Evolutionary conservation across 1,284 basidiomycete genomes (phyloP), one percentile per base, ranked within the genome.

Genomic region (Pseudozyma flocculosa): DNA sequence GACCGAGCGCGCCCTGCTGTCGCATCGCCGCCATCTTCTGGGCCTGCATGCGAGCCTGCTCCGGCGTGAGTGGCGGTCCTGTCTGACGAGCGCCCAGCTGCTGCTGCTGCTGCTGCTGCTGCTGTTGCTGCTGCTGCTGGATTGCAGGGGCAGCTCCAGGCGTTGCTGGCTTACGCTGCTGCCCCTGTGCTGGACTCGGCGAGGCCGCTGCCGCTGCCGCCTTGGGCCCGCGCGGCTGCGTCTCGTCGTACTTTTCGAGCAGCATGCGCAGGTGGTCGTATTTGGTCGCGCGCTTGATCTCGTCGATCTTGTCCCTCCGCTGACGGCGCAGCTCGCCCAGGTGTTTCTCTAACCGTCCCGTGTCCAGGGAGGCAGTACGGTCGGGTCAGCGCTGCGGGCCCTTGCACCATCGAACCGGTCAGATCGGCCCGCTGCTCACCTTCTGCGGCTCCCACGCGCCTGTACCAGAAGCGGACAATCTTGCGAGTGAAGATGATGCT

Each of bases 211-310:
- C n/a, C n/a, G 54, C 40, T 13, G 42, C 38, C 24, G 53, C 40
- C 14, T 29, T 39, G 41, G 46, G 43, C 23, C 40, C 43, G 18
- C 48, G 54, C 4, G 17, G 81, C 70, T 26, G 80, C 54, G 9
- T 75, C 38, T 89, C 88, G 61, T 95, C 94, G 73, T 97, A 97
- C 54, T 87, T 86, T 76, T 96, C 92, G 15, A 99, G 82, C 43
- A 99, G 83, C 70, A 87, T 88, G 46, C 89, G 86, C 17, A 92
- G 94, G 23, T 86, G 86, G 78, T 99, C 92, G 79, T 90, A 99
- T 71, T 94, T 93, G 0, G 92, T 96, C 71, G 90, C 92, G 80
- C 91, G 89, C 82, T 99, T 99, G 70, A 98, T 89, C 73, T 96
- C 93, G 67, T 95, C 93, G 26, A 99, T 85, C 76, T 91, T 93